phyloP scores from a whole-genome alignment of 2,329 filamentous ascomycete species.

The Fusarium luffae region DNA sequence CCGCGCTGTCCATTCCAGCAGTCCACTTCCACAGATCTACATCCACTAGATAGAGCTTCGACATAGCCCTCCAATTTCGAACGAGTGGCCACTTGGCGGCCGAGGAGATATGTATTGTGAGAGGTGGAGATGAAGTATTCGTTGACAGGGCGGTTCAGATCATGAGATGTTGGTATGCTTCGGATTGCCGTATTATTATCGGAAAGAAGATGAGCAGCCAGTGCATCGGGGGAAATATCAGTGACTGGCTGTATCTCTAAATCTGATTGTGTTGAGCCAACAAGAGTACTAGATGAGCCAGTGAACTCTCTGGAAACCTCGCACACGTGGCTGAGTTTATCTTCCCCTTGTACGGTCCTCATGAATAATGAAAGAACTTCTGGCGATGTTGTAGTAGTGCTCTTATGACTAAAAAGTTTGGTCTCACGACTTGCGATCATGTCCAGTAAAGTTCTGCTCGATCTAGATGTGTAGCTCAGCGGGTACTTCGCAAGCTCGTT shows the following conservation, averaged over 20 bases:
- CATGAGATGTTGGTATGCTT: rapidly evolving
- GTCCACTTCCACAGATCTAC: conserved; percentile 21
- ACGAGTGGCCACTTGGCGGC: conserved; percentile 18
- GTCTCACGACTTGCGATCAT: neutral
- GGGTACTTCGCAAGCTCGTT: neutral
- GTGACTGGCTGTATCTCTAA: neutral
- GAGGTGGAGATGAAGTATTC: conserved; percentile 31
- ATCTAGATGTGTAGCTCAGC: rapidly evolving
- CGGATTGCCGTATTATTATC: neutral
- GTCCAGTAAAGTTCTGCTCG: neutral
- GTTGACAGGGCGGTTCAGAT: conserved; percentile 15
- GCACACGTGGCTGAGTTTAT: rapidly evolving
- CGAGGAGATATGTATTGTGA: conserved; percentile 28
- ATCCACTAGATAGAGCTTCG: conserved; percentile 5
- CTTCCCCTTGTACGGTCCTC: neutral
- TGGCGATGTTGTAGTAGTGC: rapidly evolving
- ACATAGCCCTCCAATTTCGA: conserved; percentile 22
- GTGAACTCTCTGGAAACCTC: rapidly evolving
- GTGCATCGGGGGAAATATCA: rapidly evolving
- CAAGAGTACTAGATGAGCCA: neutral
- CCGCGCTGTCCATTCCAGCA: conserved; percentile 30
- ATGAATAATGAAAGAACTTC: neutral
- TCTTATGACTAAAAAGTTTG: rapidly evolving
- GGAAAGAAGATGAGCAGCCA: neutral
- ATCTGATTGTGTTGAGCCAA: neutral